A percentile compares a stretch with the other conserved stretches of the same genome.
phyloP scores from a whole-genome alignment of 2,329 filamentous ascomycete genomes.

The Calonectria fujianensis region DNA sequence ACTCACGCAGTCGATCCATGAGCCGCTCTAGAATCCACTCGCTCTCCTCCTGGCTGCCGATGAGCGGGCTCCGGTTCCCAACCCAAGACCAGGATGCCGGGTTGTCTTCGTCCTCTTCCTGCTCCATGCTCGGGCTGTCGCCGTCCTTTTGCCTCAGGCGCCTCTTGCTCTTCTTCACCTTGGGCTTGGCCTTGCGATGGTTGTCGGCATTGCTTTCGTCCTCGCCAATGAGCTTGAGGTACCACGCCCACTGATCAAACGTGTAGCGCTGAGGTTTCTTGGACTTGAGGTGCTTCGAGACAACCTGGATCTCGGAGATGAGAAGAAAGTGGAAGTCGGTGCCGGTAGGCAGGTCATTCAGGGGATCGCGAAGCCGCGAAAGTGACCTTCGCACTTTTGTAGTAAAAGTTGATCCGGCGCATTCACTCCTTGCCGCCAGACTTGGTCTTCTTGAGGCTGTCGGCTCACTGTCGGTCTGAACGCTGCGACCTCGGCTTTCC shows the following conservation, averaged over 20 bases:
- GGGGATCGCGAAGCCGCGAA: slow-evolving; percentile 60
- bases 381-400: slow-evolving; percentile 60
- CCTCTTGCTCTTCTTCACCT: slow-evolving; percentile 44
- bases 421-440: slow-evolving; percentile 52
- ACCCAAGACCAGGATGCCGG: slow-evolving; percentile 80
- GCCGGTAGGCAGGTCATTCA: slow-evolving; percentile 63
- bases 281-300: slow-evolving; percentile 77
- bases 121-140: slow-evolving; percentile 21
- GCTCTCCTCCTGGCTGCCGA: slow-evolving; percentile 80
- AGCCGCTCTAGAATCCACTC: slow-evolving; percentile 84
- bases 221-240: slow-evolving; percentile 84
- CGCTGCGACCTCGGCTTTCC: slow-evolving; percentile 37
- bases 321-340: slow-evolving; percentile 79
- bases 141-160: slow-evolving; percentile 21
- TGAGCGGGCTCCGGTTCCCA: slow-evolving; percentile 79
- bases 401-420: slow-evolving; percentile 55
- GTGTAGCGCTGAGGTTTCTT: slow-evolving; percentile 78
- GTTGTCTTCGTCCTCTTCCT: slow-evolving; percentile 54
- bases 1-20: slow-evolving; percentile 69
- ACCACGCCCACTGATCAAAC: slow-evolving; percentile 92
- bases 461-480: slow-evolving; percentile 14
- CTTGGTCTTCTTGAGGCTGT: slow-evolving; percentile 29
- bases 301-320: slow-evolving; percentile 80
- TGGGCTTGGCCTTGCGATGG: slow-evolving; percentile 66
- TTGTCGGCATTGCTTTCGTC: slow-evolving; percentile 72